Base-by-base conservation (phyloP, 75 land plant species). In the Chamaecyparis obtusa region DNA sequence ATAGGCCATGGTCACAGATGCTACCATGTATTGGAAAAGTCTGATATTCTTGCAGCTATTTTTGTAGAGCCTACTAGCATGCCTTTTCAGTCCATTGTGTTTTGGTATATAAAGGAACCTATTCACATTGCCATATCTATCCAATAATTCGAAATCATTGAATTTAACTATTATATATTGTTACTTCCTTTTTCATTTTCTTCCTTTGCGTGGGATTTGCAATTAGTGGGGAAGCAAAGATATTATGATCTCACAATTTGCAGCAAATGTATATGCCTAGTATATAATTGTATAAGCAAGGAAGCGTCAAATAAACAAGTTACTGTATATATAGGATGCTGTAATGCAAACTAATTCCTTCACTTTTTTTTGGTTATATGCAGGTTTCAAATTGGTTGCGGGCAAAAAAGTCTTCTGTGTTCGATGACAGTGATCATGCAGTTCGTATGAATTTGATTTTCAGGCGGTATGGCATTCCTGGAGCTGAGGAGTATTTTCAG, bases 381-480 rank as follows among this genome's bases (percentile, higher is more conserved):
- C 92, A 94, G 96, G 74, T 95, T 36, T 89, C 91, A 24, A 93
- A 95, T 56, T 95, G 96, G 94, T 56, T 94, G 89, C 84, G 88
- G 60, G 55, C 33, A 85, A 88, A 90, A 41, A 87, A 92, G 32
- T 54, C 64, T 8, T 44, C 91, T 69, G 90, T 90, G 17, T 88
- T 91, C 71, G 30, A 5, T 44, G 92, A 94, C 32, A 87, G 87
- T 43, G 93, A 92, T 88, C 88, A 94, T 92, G 92, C 91, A 51
- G 82, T 89, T 80, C 94, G 86, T 24, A 30, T 94, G 85, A 93
- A 93, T 83, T 88, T 95, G 88, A 90, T 92, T 88, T 91, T 90
- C 2, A 95, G 92, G 74, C 84, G 88, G 14, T 81, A 74, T 32
- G 92, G 95, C 33, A 48, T 94, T 67, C 3, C 76, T 0, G 84